Evolutionary conservation across 768 basidiomycete species (phyloP).

Genomic region (Leccinum boreale): DNA sequence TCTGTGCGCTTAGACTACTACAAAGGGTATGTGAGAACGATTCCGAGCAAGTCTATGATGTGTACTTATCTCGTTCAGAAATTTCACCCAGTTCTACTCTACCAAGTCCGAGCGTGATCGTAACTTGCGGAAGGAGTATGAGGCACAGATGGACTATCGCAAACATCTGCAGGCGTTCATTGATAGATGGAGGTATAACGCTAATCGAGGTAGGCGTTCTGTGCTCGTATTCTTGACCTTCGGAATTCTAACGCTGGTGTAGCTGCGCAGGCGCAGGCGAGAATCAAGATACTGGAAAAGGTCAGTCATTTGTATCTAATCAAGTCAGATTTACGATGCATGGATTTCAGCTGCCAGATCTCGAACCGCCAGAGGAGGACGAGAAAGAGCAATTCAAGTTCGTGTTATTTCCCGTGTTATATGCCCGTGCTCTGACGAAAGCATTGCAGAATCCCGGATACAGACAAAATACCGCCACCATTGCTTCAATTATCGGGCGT

Average conservation of each 20-base stretch:
- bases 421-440: neutral
- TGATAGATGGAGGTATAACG: conserved; percentile 97
- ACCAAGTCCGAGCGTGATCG: conserved; percentile 94
- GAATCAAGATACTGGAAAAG: conserved; percentile 78
- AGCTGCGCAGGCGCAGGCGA: conserved; percentile 86
- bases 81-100: conserved; percentile 98
- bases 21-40: conserved; percentile 63
- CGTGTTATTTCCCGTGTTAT: conserved; percentile 1
- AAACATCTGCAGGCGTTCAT: conserved; percentile 97
- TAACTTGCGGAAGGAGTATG: conserved; percentile 92
- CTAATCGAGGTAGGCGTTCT: conserved; percentile 67
- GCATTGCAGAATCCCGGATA: conserved; percentile 75
- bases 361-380: conserved; percentile 89
- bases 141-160: conserved; percentile 92
- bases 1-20: conserved; percentile 93
- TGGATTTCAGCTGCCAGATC: conserved; percentile 70
- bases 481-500: conserved; percentile 89
- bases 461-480: conserved; percentile 97
- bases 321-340: neutral
- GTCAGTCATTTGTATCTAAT: conserved; percentile 29
- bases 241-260: conserved; percentile 1
- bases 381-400: conserved; percentile 93
- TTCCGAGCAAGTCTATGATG: neutral
- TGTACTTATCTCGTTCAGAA: conserved; percentile 43
- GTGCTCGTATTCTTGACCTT: neutral